Evolutionary conservation across 331 rosid genomes (phyloP).

Genomic region (Quercus lobata): DNA sequence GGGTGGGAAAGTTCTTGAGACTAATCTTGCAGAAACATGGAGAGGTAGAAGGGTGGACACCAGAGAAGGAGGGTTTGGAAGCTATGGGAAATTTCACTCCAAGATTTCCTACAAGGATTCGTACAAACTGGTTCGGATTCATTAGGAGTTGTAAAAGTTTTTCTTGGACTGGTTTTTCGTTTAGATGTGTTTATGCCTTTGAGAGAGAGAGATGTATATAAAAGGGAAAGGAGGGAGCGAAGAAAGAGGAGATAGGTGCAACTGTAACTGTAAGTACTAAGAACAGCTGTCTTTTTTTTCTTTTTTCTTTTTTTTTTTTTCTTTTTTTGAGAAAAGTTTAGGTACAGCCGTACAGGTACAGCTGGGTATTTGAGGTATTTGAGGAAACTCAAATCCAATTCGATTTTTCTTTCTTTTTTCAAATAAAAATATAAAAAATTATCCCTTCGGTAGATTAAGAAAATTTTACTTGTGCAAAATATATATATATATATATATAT

Average conservation of each 20-base stretch:
- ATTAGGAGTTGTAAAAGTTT: conserved; percentile 15
- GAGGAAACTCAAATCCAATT: not conserved
- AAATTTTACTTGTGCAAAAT: too few species aligned
- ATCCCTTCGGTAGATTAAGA: too few species aligned
- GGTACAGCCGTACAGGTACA: too few species aligned
- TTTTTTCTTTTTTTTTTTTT: too few species aligned
- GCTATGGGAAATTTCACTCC: conserved; percentile 53
- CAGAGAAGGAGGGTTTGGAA: conserved; percentile 47
- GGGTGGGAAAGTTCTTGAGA: conserved; percentile 36
- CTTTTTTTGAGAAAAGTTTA: too few species aligned
- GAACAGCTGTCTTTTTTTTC: not conserved
- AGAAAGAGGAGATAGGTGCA: not conserved
- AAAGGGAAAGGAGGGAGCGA: not conserved
- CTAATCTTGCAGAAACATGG: conserved; percentile 65
- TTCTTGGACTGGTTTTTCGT: not conserved
- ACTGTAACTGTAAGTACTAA: not conserved
- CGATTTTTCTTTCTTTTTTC: not conserved
- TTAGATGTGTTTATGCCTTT: not conserved
- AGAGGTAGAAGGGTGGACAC: conserved; percentile 54
- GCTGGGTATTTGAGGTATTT: too few species aligned
- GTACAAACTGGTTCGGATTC: conserved; percentile 84
- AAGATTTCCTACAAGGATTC: conserved; percentile 75
- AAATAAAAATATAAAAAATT: too few species aligned
- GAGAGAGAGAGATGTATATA: not conserved
- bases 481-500: too few species aligned